Percentiles rank a stretch among this genome's conserved stretches.
Evolutionary conservation across 768 basidiomycete species (phyloP).

Genomic region (Trametes cinnabarina): DNA sequence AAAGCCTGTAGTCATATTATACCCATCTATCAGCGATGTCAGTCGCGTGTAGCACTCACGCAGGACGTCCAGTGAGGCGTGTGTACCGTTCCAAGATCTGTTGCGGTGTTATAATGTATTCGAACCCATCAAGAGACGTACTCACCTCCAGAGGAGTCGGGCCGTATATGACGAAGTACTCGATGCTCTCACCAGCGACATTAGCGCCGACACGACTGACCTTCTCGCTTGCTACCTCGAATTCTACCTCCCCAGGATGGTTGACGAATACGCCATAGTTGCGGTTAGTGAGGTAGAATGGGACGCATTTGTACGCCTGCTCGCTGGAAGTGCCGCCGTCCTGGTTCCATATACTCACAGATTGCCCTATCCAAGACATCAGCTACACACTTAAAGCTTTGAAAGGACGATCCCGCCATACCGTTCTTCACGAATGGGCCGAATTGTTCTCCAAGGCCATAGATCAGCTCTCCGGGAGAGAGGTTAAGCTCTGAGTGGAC

Average conservation of each 20-base stretch:
- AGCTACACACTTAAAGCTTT: too few relatives aligned
- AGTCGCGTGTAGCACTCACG: constrained; percentile 32
- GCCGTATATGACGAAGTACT: constrained; percentile 73
- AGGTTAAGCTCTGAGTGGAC: constrained; percentile 60
- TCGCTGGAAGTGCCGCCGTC: constrained; percentile 74
- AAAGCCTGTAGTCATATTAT: constrained; percentile 43
- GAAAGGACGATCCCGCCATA: constrained; percentile 27
- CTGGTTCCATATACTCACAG: constrained; percentile 67
- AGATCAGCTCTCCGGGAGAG: constrained; percentile 68
- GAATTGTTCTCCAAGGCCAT: constrained; percentile 76
- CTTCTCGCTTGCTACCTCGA: constrained; percentile 69
- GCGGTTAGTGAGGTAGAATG: constrained; percentile 67
- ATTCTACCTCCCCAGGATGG: constrained; percentile 72
- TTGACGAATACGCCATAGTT: constrained; percentile 78
- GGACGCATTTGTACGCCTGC: constrained; percentile 65
- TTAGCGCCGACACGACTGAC: constrained; percentile 63
- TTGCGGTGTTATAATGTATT: background rate
- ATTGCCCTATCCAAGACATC: constrained; percentile 41
- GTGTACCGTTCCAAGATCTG: constrained; percentile 64
- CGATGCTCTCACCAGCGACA: constrained; percentile 59
- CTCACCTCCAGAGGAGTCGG: constrained; percentile 60
- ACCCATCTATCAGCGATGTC: background rate
- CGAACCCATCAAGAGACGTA: background rate
- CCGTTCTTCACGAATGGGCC: constrained; percentile 76
- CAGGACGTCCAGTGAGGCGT: constrained; percentile 60